Evolutionary conservation across 495 filamentous ascomycete genomes (phyloP).

Genomic region (Hypoxylon rickii): DNA sequence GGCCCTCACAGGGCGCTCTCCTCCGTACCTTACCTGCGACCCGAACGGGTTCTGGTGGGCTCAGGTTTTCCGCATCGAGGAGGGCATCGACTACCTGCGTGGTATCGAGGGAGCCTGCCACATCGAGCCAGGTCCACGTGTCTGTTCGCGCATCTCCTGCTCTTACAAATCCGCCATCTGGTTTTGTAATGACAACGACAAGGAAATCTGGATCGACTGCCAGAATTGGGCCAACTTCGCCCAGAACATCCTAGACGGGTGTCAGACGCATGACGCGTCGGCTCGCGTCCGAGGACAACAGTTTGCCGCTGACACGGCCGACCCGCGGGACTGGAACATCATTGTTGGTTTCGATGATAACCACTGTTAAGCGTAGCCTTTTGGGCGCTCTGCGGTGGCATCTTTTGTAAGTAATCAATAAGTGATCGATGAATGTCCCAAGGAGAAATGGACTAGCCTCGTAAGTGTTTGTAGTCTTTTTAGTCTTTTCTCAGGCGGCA

Average conservation of each 20-base stretch:
- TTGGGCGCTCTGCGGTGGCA: neutral
- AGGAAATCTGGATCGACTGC: constrained; percentile 11
- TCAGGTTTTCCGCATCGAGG: constrained; percentile 16
- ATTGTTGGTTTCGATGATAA: constrained; percentile 2
- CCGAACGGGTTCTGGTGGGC: constrained; percentile 24
- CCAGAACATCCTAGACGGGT: constrained; percentile 9
- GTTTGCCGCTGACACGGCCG: neutral
- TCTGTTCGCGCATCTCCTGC: constrained; percentile 37
- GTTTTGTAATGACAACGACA: constrained; percentile 39
- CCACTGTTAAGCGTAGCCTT: neutral
- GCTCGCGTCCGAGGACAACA: constrained; percentile 5
- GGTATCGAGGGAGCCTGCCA: constrained; percentile 3
- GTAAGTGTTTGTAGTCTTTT: neutral
- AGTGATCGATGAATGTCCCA: too few species aligned
- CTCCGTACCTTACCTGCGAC: constrained; percentile 2
- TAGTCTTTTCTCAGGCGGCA: neutral
- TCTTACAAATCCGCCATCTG: constrained; percentile 31
- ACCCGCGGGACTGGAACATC: constrained; percentile 4
- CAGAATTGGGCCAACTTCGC: constrained; percentile 9
- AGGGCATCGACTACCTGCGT: constrained; percentile 33
- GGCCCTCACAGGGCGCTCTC: neutral
- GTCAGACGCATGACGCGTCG: constrained; percentile 2
- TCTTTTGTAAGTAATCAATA: too few species aligned
- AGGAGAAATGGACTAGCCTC: neutral
- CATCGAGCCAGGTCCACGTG: constrained; percentile 29